These are phyloP conservation scores for Coemansia sp. DNA, from an alignment of 192 early-diverging fungal species.

Conservation along the genomic window DNA sequence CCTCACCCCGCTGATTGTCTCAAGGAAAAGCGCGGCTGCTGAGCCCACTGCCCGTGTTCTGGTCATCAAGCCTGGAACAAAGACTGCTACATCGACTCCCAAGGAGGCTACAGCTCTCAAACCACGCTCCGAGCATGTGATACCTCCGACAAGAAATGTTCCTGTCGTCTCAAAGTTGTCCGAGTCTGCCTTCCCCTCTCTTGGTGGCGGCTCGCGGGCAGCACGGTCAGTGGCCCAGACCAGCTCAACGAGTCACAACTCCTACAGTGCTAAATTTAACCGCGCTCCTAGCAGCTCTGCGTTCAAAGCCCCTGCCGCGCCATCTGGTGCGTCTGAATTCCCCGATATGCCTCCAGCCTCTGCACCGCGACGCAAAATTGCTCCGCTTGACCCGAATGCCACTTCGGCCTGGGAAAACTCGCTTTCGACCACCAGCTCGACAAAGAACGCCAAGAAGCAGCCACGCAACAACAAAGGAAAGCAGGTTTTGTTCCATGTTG, in stretches of 20 bases:
- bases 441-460: constrained; percentile 13
- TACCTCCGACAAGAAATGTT: background rate
- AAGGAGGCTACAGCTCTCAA: background rate
- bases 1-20: constrained; percentile 25
- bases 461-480: constrained; percentile 33
- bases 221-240: background rate
- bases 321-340: constrained; percentile 16
- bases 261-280: constrained; percentile 27
- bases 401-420: constrained; percentile 34
- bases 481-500: constrained; percentile 20
- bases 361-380: constrained; percentile 12
- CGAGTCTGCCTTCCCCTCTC: constrained; percentile 23
- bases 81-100: constrained; percentile 1
- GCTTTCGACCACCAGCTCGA: background rate
- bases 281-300: background rate
- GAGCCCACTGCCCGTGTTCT: constrained; percentile 21
- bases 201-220: constrained; percentile 12
- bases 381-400: constrained; percentile 30
- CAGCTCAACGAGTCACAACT: constrained; percentile 1
- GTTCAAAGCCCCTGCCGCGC: background rate
- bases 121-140: background rate
- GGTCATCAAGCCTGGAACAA: constrained; percentile 26
- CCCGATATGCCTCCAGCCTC: constrained; percentile 31
- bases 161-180: constrained; percentile 4
- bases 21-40: constrained; percentile 5